Base-by-base conservation (phyloP, 2,329 filamentous ascomycete genomes). In the Cladosporium sp. region DNA sequence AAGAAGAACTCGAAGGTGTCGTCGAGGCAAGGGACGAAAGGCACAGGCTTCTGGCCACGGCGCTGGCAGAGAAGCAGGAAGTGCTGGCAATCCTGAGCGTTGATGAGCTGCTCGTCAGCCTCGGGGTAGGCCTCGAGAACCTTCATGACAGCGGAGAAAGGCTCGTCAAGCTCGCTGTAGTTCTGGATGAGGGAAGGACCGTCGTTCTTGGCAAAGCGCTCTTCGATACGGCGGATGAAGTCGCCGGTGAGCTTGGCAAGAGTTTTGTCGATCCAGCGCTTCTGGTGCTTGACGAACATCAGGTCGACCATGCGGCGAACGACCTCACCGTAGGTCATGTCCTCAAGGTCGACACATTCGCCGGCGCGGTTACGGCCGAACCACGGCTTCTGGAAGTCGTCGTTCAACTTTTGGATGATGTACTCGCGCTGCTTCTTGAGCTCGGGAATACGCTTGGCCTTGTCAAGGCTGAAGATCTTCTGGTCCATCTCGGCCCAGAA, bases 401-500 rank as follows among this genome's bases (percentile, higher is more conserved):
- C 89, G 64, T 96, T 96, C 60, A 96, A 82, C 70, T 92, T 93
- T 77, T 91, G 86, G 73, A 96, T 95, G 69, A 95, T 95, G 72
- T 95, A 86, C 42, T 88, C 84, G 46, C 88, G 85, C 66, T 87
- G 85, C 74, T 93, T 94, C 76, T 89, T 88, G 36, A 96, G 78
- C 72, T 93, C 90, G 2, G 86, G 79, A 18, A 95, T 77, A 36
- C 90, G 85, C 78, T 96, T 95, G 65, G 92, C 89, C 76, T 95
- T 96, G 71, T 95, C 91, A 42, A 98, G 76, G 65, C 83, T 86
- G 77, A 98, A 98, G 63, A 98, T 97, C 73, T 95, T 96, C 70
- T 94, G 82, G 65, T 98, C 93, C 90, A 98, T 95, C 73, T 98
- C 94, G 43, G 90, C 85, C 93, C 93, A 98, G 77, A 98, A 95